Conservation (phyloP, 2,329 filamentous ascomycete species). For the Colletotrichum navitas region DNA sequence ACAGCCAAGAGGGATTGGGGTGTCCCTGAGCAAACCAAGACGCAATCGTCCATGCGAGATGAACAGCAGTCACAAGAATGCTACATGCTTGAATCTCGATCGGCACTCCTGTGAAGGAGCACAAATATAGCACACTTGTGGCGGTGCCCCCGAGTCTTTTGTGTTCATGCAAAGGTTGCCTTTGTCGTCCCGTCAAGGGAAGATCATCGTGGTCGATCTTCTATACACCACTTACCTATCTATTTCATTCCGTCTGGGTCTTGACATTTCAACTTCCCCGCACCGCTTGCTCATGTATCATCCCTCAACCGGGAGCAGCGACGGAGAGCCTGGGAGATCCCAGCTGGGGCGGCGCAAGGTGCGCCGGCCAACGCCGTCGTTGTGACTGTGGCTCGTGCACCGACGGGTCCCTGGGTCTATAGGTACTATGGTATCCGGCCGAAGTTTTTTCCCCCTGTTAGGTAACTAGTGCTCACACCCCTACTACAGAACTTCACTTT, state of each 20-base stretch:
- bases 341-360: background rate
- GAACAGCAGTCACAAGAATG: background rate
- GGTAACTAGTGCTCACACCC: too few relatives aligned
- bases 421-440: too few relatives aligned
- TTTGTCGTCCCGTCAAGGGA: background rate
- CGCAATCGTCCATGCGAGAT: background rate
- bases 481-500: too few relatives aligned
- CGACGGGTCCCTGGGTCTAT: background rate
- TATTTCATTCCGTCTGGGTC: background rate
- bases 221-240: background rate
- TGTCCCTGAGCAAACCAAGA: background rate
- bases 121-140: background rate
- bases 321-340: conserved; percentile 15
- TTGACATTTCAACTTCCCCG: background rate
- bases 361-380: conserved; percentile 10
- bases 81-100: background rate
- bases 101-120: background rate
- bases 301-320: background rate
- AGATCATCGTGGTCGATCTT: background rate
- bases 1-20: background rate
- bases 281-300: background rate
- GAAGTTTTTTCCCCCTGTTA: too few relatives aligned
- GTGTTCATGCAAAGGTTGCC: background rate
- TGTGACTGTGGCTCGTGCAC: background rate
- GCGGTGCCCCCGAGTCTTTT: background rate